Base-by-base conservation (phyloP, 768 basidiomycete genomes). In the Hypholoma fasciculare region DNA sequence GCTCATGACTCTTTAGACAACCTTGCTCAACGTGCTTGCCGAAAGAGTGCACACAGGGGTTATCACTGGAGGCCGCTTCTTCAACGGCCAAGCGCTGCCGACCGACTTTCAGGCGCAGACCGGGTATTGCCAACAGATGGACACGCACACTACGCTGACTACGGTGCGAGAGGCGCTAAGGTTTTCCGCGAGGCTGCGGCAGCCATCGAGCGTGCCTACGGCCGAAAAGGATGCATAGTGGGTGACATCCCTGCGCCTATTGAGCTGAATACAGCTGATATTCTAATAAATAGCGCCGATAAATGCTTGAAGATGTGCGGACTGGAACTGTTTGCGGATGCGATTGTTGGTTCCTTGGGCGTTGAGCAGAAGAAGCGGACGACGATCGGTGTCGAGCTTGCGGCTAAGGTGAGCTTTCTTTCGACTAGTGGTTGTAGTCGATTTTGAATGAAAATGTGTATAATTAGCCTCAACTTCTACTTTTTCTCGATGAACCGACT, bases 401-500 rank as follows among this genome's bases (percentile, higher is more conserved):
- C 92, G 48, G 90, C 92, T 5, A 94, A 93, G 72, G 85, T 93
- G 68, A 75, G 83, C 48, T 12, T 11, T 4, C 40, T 7, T 14
- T 27, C 16, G 11, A 17, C 13, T 34, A 14, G 20, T 11, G 16
- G 4, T 16, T 27, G 8, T 11, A 1, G 9, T 27, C 23, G 23
- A 23, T 23, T 23, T 23, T 23, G 23, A 23, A 23, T 23, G 23
- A 23, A 23, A 23, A 23, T 23, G 23, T 23, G 23, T 4, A 23
- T 23, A 23, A 39, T 72, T 58, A 86, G 86, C 94, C 92, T 1
- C 84, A 84, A 68, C 75, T 94, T 0, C 76, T 96, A 0, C 79
- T 96, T 16, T 95, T 96, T 78, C 73, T 94, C 37, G 94, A 95
- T 66, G 93, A 96, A 69, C 94, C 94, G 0, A 96, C 94, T 3